Evolutionary conservation across 129 eudicot species (phyloP).

Genomic region (Logfia minima): DNA sequence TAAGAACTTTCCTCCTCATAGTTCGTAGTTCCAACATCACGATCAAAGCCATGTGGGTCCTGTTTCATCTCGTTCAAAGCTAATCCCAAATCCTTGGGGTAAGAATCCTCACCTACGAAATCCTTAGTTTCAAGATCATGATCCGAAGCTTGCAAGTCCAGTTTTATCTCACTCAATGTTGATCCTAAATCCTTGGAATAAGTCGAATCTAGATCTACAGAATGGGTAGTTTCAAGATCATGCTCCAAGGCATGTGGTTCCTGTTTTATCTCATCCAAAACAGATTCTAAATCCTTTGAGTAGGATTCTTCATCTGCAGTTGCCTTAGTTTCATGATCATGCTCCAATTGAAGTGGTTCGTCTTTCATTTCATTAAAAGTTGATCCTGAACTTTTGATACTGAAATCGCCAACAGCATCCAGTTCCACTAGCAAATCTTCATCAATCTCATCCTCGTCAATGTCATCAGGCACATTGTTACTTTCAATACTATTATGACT

Average conservation of each 20-base stretch:
- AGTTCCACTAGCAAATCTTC: slow-evolving; percentile 64
- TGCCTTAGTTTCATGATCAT: slow-evolving; percentile 22
- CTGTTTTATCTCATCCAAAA: slow-evolving; percentile 29
- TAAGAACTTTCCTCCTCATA: slow-evolving; percentile 17
- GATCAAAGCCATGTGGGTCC: slow-evolving; percentile 9
- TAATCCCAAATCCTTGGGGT: slow-evolving; percentile 21
- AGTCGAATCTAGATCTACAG: slow-evolving; percentile 16
- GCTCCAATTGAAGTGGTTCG: slow-evolving; percentile 10
- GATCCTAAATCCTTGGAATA: slow-evolving; percentile 24
- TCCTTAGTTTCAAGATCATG: slow-evolving; percentile 23
- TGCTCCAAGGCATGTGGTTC: slow-evolving; percentile 21
- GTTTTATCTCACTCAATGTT: slow-evolving; percentile 30
- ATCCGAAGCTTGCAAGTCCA: slow-evolving; percentile 18
- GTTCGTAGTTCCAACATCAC: slow-evolving; percentile 16
- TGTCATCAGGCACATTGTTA: slow-evolving; percentile 25
- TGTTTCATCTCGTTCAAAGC: slow-evolving; percentile 29
- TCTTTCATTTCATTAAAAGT: slow-evolving; percentile 32
- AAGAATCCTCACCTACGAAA: slow-evolving; percentile 27
- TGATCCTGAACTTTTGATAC: slow-evolving; percentile 38
- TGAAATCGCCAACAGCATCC: slow-evolving; percentile 77
- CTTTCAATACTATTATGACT: slow-evolving; percentile 23
- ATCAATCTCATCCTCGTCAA: slow-evolving; percentile 64
- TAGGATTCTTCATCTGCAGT: slow-evolving; percentile 25
- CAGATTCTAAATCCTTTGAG: slow-evolving; percentile 24
- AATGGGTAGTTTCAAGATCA: slow-evolving; percentile 22